These are phyloP conservation scores for Cercospora sp. DNA, from an alignment of 2,329 filamentous ascomycete genomes.

Conservation along the genomic window DNA sequence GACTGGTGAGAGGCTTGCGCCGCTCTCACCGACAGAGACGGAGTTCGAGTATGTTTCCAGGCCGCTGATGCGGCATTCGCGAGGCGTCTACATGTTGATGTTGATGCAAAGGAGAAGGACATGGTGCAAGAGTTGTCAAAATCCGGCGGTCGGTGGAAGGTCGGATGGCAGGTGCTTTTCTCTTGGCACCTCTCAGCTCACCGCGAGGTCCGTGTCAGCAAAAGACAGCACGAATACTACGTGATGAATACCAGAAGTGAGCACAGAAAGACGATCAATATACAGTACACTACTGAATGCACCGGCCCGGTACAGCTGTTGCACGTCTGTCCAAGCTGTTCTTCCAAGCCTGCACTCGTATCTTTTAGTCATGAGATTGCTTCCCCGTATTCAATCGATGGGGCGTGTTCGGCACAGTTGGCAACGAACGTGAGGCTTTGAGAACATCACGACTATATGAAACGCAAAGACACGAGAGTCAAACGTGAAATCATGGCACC, in stretches of 20 bases:
- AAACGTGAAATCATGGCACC: constrained; percentile 12
- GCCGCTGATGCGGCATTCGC: neutral
- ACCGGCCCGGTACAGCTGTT: neutral
- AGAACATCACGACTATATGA: neutral
- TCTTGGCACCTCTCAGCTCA: constrained; percentile 7
- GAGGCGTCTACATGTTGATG: constrained; percentile 15
- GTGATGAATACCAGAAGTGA: neutral
- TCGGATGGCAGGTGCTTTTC: constrained; percentile 6
- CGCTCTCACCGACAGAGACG: neutral
- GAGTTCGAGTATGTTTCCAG: neutral
- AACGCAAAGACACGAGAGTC: neutral
- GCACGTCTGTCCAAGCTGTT: neutral
- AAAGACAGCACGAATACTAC: neutral
- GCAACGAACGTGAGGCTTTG: neutral
- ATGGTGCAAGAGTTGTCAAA: constrained; percentile 11
- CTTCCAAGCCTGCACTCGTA: neutral
- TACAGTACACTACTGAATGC: neutral
- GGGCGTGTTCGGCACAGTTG: neutral
- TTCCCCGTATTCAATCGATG: constrained; percentile 13
- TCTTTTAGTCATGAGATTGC: constrained; percentile 12
- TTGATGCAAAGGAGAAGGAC: constrained; percentile 9
- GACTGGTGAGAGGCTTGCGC: neutral
- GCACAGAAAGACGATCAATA: neutral
- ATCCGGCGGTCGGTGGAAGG: constrained; percentile 4
- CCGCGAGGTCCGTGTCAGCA: neutral